phyloP scores from a whole-genome alignment of 2,329 filamentous ascomycete genomes.

The Colletotrichum godetiae region DNA sequence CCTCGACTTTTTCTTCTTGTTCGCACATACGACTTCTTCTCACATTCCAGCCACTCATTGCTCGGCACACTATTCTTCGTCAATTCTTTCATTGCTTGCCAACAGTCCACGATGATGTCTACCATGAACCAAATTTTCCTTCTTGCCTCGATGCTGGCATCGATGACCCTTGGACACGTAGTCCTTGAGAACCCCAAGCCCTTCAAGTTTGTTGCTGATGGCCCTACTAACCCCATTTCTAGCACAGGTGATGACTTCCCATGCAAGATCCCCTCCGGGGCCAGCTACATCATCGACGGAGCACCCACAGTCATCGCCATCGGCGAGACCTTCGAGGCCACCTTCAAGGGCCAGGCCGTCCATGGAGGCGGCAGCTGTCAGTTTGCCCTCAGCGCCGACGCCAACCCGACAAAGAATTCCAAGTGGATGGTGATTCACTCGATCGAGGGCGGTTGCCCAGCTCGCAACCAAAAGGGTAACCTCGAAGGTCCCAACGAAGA shows the following conservation, averaged over 20 bases:
- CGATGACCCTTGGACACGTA: conserved; percentile 12
- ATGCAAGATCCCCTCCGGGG: conserved; percentile 16
- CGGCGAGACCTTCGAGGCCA: conserved; percentile 18
- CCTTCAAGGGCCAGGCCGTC: conserved; percentile 29
- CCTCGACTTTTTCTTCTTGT: background rate
- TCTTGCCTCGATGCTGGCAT: conserved; percentile 10
- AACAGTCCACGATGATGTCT: background rate
- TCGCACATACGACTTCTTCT: background rate
- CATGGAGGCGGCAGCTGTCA: conserved; percentile 29
- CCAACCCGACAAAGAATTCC: conserved; percentile 18
- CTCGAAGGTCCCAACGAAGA: conserved; percentile 25
- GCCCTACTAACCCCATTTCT: conserved; percentile 24
- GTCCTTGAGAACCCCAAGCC: conserved; percentile 29
- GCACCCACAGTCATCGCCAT: conserved; percentile 17
- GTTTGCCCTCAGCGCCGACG: conserved; percentile 21
- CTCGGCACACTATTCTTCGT: background rate
- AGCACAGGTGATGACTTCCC: conserved; percentile 25
- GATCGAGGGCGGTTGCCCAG: conserved; percentile 27
- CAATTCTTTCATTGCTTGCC: background rate
- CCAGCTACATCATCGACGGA: conserved; percentile 22
- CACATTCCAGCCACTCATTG: too few species aligned
- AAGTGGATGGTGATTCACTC: conserved; percentile 32
- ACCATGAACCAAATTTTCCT: background rate
- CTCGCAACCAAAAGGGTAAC: conserved; percentile 29
- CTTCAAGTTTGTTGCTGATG: conserved; percentile 27